These are phyloP conservation scores for Physcomitrium patens DNA, from an alignment of 225 moss, liverwort and hornwort genomes.

Conservation along the genomic window DNA sequence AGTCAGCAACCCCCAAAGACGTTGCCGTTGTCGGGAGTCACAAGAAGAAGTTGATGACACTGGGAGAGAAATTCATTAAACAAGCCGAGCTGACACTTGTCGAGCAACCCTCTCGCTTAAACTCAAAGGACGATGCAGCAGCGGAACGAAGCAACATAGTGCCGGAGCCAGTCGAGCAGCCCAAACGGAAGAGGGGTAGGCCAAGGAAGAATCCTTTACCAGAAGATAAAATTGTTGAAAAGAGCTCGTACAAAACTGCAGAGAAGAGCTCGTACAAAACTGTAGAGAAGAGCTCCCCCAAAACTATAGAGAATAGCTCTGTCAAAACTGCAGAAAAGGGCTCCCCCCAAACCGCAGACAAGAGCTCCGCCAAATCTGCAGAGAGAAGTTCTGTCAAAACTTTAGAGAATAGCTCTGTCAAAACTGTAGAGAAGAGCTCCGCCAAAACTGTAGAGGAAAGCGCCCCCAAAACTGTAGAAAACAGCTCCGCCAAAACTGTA, in stretches of 20 bases:
- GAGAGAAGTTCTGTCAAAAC: neutral
- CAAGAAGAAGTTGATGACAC: constrained; percentile 24
- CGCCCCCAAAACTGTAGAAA: too few relatives aligned
- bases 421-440: too few relatives aligned
- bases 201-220: constrained; percentile 27
- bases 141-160: neutral
- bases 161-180: neutral
- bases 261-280: neutral
- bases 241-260: neutral
- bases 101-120: constrained; percentile 2
- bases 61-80: constrained; percentile 10
- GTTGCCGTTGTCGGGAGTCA: neutral
- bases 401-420: neutral
- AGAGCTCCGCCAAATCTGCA: neutral
- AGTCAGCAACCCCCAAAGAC: neutral
- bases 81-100: neutral
- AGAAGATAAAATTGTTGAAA: neutral
- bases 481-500: neutral
- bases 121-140: neutral
- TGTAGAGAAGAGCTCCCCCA: too few relatives aligned
- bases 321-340: neutral
- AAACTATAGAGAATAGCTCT: neutral
- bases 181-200: constrained; percentile 28
- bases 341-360: neutral
- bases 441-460: neutral